Evolutionary conservation across 1,284 basidiomycete species (phyloP), one percentile per base, ranked within the genome.

Genomic region (Ceratobasidium sp.): DNA sequence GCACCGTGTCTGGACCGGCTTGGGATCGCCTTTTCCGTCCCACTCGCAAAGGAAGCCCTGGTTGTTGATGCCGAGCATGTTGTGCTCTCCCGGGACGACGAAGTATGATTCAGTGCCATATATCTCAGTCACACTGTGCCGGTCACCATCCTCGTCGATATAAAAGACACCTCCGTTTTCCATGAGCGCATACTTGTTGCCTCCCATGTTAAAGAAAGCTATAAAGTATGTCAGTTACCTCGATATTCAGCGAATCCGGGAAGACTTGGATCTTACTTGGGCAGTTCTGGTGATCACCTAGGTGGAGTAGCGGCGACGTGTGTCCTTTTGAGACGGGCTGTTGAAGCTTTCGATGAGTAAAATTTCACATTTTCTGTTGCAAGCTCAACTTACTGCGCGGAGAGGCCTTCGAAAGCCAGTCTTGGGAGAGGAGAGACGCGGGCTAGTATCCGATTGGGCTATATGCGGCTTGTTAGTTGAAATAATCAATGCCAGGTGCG

Each of bases 261-360:
- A 29, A 29, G 22, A 27, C 3, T 17, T 3, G 8, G 11, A 41
- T 41, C 67, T 45, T 71, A 71, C 67, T 71, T 36, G 67, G 53
- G n/a, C 67, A 71, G 7, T 31, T 24, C 27, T 24, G 24, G 24
- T 57, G 53, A 15, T 36, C 47, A 5, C 54, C 54, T 17, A 33
- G 33, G 22, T 71, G 67, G 36, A 41, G 11, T 41, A 45, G 29
- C 27, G 11, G 24, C 44, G 9, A 22, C 53, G 24, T 60, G 33
- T 41, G 14, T 6, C 67, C 67, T 47, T 71, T 71, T 11, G 67
- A 31, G 14, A 44, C n/a, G 6, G 67, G 67, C 67, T 71, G 33
- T 17, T 36, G 22, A 5, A 15, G 15, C 7, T 22, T 17, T 41
- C 36, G 11, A 5, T 45, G 27, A 47, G 29, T 59, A 41, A 41